These are phyloP conservation scores for Candida orba DNA, from an alignment of 805 yeast species.

Conservation along the genomic window DNA sequence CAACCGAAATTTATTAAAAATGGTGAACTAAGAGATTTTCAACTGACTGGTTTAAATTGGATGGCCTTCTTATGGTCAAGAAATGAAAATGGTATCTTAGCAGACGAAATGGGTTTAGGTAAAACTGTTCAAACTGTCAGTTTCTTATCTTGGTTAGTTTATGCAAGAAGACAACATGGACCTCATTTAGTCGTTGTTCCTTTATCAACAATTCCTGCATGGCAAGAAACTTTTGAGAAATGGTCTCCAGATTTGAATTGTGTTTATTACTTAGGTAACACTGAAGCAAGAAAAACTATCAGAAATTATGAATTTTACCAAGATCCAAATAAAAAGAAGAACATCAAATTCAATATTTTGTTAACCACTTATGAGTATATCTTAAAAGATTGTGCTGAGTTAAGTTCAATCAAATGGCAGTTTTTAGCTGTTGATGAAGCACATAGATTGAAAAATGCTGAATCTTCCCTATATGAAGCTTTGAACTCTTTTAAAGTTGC, in stretches of 20 bases:
- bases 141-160: constrained; percentile 89
- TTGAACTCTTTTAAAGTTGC: constrained; percentile 73
- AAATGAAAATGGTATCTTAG: constrained; percentile 93
- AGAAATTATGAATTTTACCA: constrained; percentile 81
- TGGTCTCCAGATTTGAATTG: constrained; percentile 98
- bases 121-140: constrained; percentile 96
- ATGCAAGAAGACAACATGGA: constrained; percentile 94
- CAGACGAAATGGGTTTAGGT: constrained; percentile 99
- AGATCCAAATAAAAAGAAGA: constrained; percentile 32
- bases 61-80: constrained; percentile 99
- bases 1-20: constrained; percentile 89
- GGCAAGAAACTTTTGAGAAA: constrained; percentile 97
- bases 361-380: constrained; percentile 96
- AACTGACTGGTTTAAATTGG: constrained; percentile 97
- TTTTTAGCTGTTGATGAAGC: constrained; percentile 98
- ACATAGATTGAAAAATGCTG: constrained; percentile 91
- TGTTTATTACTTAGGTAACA: constrained; percentile 88
- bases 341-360: constrained; percentile 85
- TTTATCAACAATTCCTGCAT: constrained; percentile 90
- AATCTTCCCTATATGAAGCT: constrained; percentile 86
- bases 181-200: constrained; percentile 98
- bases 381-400: constrained; percentile 74
- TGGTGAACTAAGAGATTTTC: constrained; percentile 94
- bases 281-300: constrained; percentile 73
- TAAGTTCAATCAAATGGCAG: constrained; percentile 89